Evolutionary conservation across 1,139 yeast genomes (phyloP).

Genomic region (Suhomyces terraborum): DNA sequence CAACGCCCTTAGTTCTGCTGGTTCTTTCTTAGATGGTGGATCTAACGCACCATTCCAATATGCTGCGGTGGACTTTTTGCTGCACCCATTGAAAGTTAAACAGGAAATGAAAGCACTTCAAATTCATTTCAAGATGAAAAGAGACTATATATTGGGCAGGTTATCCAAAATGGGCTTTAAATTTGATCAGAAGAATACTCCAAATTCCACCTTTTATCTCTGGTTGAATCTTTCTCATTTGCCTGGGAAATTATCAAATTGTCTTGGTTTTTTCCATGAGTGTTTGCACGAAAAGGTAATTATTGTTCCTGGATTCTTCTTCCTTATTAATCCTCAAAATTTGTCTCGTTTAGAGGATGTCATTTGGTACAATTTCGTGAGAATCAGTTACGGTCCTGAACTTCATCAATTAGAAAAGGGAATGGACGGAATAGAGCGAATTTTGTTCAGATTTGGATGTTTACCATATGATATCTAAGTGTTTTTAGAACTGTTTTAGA

Average conservation of each 20-base stretch:
- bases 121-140: conserved; percentile 59
- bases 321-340: conserved; percentile 65
- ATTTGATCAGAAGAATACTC: conserved; percentile 48
- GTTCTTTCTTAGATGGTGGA: conserved; percentile 68
- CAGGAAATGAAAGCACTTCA: conserved; percentile 64
- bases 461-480: conserved; percentile 31
- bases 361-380: conserved; percentile 63
- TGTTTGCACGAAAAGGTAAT: conserved; percentile 65
- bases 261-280: conserved; percentile 70
- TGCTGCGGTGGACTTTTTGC: conserved; percentile 60
- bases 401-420: conserved; percentile 54
- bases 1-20: conserved; percentile 60
- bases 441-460: conserved; percentile 49
- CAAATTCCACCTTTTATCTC: conserved; percentile 64
- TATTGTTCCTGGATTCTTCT: conserved; percentile 69
- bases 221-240: conserved; percentile 64
- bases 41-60: conserved; percentile 66
- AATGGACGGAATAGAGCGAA: conserved; percentile 69
- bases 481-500: too few species aligned
- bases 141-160: conserved; percentile 59
- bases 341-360: conserved; percentile 62
- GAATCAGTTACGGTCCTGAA: conserved; percentile 69
- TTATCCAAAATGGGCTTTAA: conserved; percentile 59
- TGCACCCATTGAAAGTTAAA: conserved; percentile 53
- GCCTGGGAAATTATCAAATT: conserved; percentile 61